Evolutionary conservation across 2,329 filamentous ascomycete species (phyloP).

Genomic region (Nemania sp.): DNA sequence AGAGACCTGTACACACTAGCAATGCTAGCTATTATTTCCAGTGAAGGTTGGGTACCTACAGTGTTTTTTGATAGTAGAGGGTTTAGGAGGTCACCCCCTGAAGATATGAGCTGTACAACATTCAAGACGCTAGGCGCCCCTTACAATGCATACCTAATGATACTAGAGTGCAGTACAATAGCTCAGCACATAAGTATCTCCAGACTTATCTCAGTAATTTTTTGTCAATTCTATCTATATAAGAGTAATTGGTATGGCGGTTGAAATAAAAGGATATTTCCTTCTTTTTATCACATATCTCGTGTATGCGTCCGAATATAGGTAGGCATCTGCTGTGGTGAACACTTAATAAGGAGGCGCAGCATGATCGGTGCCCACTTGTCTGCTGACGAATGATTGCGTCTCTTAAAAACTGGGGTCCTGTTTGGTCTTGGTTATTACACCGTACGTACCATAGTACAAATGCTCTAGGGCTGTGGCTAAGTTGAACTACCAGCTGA

Average conservation of each 20-base stretch:
- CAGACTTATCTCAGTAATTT: too few relatives aligned
- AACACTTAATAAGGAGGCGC: constrained; percentile 11
- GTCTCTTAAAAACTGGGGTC: neutral
- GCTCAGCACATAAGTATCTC: too few relatives aligned
- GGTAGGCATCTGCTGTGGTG: neutral
- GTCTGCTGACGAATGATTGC: constrained; percentile 28
- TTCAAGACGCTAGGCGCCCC: neutral
- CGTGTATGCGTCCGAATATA: neutral
- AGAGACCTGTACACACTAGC: neutral
- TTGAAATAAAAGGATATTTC: too few relatives aligned
- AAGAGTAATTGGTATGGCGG: too few relatives aligned
- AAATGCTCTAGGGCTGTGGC: constrained; percentile 13
- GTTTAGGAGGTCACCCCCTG: constrained; percentile 28
- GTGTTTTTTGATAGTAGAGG: constrained; percentile 1
- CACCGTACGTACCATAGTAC: constrained; percentile 4
- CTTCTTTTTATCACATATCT: neutral
- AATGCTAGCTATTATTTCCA: neutral
- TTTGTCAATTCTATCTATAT: too few relatives aligned
- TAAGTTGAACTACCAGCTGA: constrained; percentile 18
- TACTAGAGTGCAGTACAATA: too few relatives aligned
- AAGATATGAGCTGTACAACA: constrained; percentile 9
- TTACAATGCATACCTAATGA: neutral
- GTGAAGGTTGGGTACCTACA: neutral
- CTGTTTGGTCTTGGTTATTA: neutral
- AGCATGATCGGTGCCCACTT: constrained; percentile 25